These are phyloP conservation scores for Citrullus colocynthis DNA, from an alignment of 306 rosid genomes.

Conservation along the genomic window DNA sequence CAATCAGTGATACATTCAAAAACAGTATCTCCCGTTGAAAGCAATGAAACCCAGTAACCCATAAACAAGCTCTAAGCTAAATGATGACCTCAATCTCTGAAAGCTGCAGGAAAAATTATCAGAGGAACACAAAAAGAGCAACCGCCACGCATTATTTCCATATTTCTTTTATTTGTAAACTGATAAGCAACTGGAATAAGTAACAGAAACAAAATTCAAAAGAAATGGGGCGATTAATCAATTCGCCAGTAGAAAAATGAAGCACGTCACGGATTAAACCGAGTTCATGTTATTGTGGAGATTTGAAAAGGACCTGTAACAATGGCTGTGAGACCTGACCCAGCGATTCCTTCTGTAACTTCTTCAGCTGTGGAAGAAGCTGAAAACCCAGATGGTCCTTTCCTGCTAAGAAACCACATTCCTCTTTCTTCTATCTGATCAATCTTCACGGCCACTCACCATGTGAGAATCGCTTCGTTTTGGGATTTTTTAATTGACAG, in stretches of 20 bases:
- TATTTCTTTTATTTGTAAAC: neutral
- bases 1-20: neutral
- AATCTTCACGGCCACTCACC: neutral
- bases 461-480: neutral
- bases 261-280: neutral
- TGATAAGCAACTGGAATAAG: neutral
- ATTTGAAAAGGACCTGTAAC: slow-evolving; percentile 34
- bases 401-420: slow-evolving; percentile 50
- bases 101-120: neutral
- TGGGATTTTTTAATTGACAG: neutral
- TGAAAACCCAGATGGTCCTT: slow-evolving; percentile 60
- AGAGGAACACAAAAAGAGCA: neutral
- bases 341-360: slow-evolving; percentile 51
- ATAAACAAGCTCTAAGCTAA: neutral
- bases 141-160: neutral
- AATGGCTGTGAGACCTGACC: slow-evolving; percentile 51
- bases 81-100: neutral
- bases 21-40: neutral
- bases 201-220: neutral
- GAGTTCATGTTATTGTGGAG: too few relatives aligned
- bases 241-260: neutral
- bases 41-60: neutral
- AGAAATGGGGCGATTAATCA: neutral
- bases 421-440: neutral
- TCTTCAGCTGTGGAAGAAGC: slow-evolving; percentile 61